These are phyloP conservation scores for Kluyveromyces siamensis DNA, from an alignment of 805 yeast genomes.

Conservation along the genomic window DNA sequence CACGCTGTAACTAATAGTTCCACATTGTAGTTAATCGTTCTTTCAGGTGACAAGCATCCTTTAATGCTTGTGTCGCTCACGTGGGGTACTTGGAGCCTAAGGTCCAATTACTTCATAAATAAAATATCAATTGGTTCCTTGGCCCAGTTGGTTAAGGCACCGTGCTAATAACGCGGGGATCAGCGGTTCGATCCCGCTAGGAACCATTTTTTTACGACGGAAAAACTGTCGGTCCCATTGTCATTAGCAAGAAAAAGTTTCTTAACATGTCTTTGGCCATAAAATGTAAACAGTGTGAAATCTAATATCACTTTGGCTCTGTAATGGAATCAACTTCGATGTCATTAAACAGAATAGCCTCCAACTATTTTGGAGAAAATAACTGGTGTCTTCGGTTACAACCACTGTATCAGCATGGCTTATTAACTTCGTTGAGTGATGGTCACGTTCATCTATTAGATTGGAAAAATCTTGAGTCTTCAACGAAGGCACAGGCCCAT, in stretches of 20 bases:
- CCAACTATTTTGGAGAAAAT: conserved; percentile 16
- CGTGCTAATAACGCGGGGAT: conserved; percentile 32
- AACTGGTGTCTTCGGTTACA: conserved; percentile 26
- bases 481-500: conserved; percentile 10
- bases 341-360: neutral
- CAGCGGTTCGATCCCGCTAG: conserved; percentile 32
- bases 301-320: too few relatives aligned
- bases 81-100: too few relatives aligned
- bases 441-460: conserved; percentile 24
- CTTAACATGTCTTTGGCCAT: too few relatives aligned
- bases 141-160: conserved; percentile 32
- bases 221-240: too few relatives aligned
- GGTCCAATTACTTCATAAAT: too few relatives aligned
- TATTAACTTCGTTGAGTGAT: conserved; percentile 23
- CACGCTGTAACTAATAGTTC: too few relatives aligned
- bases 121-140: conserved; percentile 22
- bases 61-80: too few relatives aligned
- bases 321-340: neutral
- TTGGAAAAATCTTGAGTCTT: conserved; percentile 14
- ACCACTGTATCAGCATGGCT: conserved; percentile 19
- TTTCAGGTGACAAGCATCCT: too few relatives aligned
- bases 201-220: conserved; percentile 18
- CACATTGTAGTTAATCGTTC: too few relatives aligned
- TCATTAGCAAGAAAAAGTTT: too few relatives aligned
- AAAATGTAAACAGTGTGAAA: too few relatives aligned